Conservation (phyloP, 2,329 filamentous ascomycete species). For the Penicillium sp. region DNA sequence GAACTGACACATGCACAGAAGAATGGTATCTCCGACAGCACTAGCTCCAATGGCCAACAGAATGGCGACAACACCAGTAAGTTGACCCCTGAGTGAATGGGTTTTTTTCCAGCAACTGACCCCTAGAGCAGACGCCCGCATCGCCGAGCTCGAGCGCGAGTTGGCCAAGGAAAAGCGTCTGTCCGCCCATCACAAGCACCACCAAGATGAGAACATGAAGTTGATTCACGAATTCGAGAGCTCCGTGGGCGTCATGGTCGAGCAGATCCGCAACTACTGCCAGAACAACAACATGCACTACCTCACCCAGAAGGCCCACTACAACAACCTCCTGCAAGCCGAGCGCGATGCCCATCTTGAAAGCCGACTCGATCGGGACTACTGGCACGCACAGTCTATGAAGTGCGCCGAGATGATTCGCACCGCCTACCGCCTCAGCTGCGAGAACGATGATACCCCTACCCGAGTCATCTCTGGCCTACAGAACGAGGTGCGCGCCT, state of each 20-base stretch:
- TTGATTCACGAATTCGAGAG: conserved; percentile 52
- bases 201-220: conserved; percentile 51
- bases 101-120: neutral
- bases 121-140: conserved; percentile 42
- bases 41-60: conserved; percentile 43
- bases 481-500: conserved; percentile 52
- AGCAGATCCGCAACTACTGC: conserved; percentile 54
- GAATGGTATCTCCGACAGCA: conserved; percentile 44
- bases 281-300: conserved; percentile 52
- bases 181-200: conserved; percentile 45
- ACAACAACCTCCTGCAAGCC: conserved; percentile 52
- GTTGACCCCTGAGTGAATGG: conserved; percentile 6
- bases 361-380: conserved; percentile 51
- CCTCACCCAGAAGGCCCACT: conserved; percentile 49
- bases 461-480: conserved; percentile 47
- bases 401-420: conserved; percentile 52
- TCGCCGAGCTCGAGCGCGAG: conserved; percentile 51
- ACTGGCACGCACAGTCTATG: conserved; percentile 52
- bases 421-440: conserved; percentile 49
- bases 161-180: conserved; percentile 48
- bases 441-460: conserved; percentile 49
- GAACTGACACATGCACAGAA: conserved; percentile 33
- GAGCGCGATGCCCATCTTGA: conserved; percentile 53
- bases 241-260: conserved; percentile 49
- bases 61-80: conserved; percentile 47